Conservation (phyloP, 2,329 filamentous ascomycete species). For the Pseudovirgaria hyperparasitica region DNA sequence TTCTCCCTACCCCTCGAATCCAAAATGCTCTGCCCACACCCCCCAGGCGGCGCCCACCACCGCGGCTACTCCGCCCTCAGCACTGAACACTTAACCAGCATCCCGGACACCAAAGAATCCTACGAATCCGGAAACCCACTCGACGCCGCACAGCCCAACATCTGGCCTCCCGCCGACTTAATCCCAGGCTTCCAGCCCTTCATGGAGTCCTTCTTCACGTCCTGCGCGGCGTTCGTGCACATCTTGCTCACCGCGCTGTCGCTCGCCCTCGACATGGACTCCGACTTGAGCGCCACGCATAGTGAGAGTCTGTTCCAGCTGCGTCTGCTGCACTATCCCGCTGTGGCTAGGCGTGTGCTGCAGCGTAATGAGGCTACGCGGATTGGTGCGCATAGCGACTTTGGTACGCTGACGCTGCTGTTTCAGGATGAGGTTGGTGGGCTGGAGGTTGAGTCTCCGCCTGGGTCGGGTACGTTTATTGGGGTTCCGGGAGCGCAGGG, state of each 20-base stretch:
- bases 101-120: slow-evolving; percentile 21
- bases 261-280: slow-evolving; percentile 11
- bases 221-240: slow-evolving; percentile 12
- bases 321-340: slow-evolving; percentile 27
- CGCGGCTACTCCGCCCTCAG: slow-evolving; percentile 27
- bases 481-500: slow-evolving; percentile 18
- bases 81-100: slow-evolving; percentile 21
- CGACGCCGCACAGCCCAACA: slow-evolving; percentile 22
- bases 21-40: slow-evolving; percentile 28
- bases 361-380: slow-evolving; percentile 12
- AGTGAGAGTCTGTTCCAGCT: slow-evolving; percentile 18
- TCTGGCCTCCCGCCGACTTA: slow-evolving; percentile 26
- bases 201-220: slow-evolving; percentile 15
- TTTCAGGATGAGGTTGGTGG: slow-evolving; percentile 30
- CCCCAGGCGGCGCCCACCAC: slow-evolving; percentile 24
- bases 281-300: slow-evolving; percentile 14
- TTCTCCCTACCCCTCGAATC: slow-evolving; percentile 21
- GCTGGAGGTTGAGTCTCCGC: slow-evolving; percentile 24
- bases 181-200: slow-evolving; percentile 24
- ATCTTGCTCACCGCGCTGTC: slow-evolving; percentile 14
- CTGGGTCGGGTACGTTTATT: slow-evolving; percentile 14
- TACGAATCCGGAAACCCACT: slow-evolving; percentile 19
- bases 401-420: slow-evolving; percentile 28
- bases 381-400: slow-evolving; percentile 31
- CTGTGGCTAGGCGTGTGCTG: slow-evolving; percentile 16